Percentiles rank a stretch among this genome's conserved stretches.
phyloP scores from a whole-genome alignment of 192 early-diverging fungal species.

The Linderina pennispora region DNA sequence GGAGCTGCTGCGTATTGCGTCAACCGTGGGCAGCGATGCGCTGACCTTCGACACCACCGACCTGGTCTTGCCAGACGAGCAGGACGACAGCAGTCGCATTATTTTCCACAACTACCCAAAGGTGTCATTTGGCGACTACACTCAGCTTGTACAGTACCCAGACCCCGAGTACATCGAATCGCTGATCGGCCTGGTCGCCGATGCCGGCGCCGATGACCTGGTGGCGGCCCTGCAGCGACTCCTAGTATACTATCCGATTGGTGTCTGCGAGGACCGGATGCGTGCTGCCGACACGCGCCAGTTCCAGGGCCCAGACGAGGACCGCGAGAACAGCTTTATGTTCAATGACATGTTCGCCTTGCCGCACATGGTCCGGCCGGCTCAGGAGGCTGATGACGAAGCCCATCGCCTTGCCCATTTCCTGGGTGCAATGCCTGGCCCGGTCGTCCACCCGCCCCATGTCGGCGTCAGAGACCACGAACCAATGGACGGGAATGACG shows the following conservation, averaged over 20 bases:
- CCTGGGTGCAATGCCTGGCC: conserved; percentile 7
- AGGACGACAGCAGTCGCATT: no score
- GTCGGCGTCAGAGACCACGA: conserved; percentile 1
- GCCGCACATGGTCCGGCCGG: no score
- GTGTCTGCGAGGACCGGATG: conserved; percentile 23
- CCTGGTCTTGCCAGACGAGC: background rate
- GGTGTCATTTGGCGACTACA: background rate
- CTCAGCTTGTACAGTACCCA: conserved; percentile 7
- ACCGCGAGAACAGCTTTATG: no score
- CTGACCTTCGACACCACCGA: no score
- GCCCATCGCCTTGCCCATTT: background rate
- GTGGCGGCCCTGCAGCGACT: conserved; percentile 19
- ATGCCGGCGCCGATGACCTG: conserved; percentile 31
- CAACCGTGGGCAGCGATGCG: no score
- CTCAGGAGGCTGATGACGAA: background rate
- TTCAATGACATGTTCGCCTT: no score
- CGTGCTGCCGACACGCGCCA: conserved; percentile 8
- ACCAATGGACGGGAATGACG: background rate
- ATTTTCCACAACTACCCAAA: background rate
- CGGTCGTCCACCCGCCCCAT: conserved; percentile 8
- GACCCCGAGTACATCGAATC: conserved; percentile 9
- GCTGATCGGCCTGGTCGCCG: conserved; percentile 14
- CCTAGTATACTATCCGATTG: conserved; percentile 22
- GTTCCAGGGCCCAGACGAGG: background rate
- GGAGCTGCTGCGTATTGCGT: conserved; percentile 11